These are phyloP conservation scores for Talaromyces trachyspermus DNA, from an alignment of 495 filamentous ascomycete species.

Conservation along the genomic window DNA sequence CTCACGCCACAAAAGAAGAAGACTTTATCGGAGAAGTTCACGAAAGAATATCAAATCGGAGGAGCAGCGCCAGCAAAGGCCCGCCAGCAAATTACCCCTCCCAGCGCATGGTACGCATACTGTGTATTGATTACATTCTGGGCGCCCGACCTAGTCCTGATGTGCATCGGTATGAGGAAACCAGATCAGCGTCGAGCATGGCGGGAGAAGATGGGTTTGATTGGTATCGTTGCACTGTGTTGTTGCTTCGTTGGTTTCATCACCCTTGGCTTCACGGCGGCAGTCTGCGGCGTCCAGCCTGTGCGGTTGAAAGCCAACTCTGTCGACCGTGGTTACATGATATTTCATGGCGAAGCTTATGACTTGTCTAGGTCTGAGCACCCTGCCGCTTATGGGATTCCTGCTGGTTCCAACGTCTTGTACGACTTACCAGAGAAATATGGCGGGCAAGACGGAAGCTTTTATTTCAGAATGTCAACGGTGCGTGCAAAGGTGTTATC, in stretches of 20 bases:
- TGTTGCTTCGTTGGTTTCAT: constrained; percentile 89
- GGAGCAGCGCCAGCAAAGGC: constrained; percentile 54
- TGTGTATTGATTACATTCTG: constrained; percentile 91
- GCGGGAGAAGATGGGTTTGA: constrained; percentile 97
- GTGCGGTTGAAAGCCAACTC: constrained; percentile 73
- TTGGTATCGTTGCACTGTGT: constrained; percentile 86
- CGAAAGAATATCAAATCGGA: constrained; percentile 41
- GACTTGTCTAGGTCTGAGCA: constrained; percentile 69
- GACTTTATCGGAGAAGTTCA: constrained; percentile 40
- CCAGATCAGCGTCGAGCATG: constrained; percentile 89
- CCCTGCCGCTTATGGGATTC: constrained; percentile 71
- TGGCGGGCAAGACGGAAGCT: constrained; percentile 86
- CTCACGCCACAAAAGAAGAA: constrained; percentile 29
- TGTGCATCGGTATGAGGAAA: constrained; percentile 78
- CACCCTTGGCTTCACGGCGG: constrained; percentile 90
- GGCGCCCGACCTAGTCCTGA: constrained; percentile 78
- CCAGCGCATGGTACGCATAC: constrained; percentile 91
- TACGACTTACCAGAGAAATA: constrained; percentile 75
- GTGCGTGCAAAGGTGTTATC: constrained; percentile 89
- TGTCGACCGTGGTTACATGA: constrained; percentile 78
- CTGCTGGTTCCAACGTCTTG: constrained; percentile 60
- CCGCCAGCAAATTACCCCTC: constrained; percentile 63
- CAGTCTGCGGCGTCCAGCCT: constrained; percentile 66
- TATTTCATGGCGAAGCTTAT: constrained; percentile 88
- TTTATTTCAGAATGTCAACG: constrained; percentile 99